Evolutionary conservation across 1,284 basidiomycete species (phyloP), one percentile per base, ranked within the genome.

Genomic region (Phylloboletellus chloephorus): DNA sequence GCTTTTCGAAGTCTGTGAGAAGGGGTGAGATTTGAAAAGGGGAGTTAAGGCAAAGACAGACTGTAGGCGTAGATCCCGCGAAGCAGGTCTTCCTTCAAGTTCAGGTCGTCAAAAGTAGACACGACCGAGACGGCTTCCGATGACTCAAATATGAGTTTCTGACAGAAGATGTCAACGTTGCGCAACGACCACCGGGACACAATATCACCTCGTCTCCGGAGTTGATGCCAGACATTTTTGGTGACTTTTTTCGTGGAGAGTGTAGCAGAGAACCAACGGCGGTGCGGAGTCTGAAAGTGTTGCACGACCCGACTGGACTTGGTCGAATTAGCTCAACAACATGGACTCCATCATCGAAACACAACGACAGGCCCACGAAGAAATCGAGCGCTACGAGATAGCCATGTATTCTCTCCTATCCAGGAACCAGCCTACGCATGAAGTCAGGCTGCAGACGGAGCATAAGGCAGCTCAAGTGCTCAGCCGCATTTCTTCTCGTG

Each of bases 1-100:
- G 93, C 65, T 95, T 96, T 76, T 99, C 96, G 58, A 99, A 98
- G 69, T 95, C 92, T 96, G 11, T 9, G 5, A 20, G n/a, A 39
- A 24, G 15, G 12, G 13, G 13, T 43, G 44, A 47, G 30, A 41
- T 10, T 9, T 20, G 26, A 29, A 41, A 15, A 42, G 22, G 21
- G 36, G 17, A 19, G 1, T 1, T 5, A 11, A 9, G 10, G 23
- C 7, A 31, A 31, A 31, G 31, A 78, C 89, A 52, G 52, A 96
- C 94, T 96, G 74, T 98, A 99, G 38, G 95, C 96, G 65, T 98
- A 98, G 67, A 98, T 93, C 53, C 96, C 96, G 48, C 96, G 84
- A 37, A 98, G 68, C 31, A 98, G 78, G 64, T 98, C 93, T 65
- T 95, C 92, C 69, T 98, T 97, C 57, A 99, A 67, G 49, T 83